Percentiles rank a stretch among this genome's conserved stretches.
Conservation (phyloP, 2,329 filamentous ascomycete species). For the Lecanicillium sp. region DNA sequence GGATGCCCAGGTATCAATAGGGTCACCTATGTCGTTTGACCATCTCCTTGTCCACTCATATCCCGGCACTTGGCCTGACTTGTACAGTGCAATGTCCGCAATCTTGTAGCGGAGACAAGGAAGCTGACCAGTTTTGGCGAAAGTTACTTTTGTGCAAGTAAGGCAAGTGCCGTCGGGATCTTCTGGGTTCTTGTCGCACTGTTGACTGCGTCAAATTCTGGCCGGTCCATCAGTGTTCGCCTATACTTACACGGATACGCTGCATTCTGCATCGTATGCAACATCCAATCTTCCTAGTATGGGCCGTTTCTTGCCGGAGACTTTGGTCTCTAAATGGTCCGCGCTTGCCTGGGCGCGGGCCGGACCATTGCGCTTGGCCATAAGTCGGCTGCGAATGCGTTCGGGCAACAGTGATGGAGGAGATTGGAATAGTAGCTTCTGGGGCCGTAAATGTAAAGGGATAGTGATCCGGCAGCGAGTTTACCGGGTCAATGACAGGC, state of each 20-base stretch:
- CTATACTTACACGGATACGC: conserved; percentile 48
- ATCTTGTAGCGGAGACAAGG: conserved; percentile 58
- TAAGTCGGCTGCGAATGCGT: not conserved
- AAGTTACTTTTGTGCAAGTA: conserved; percentile 47
- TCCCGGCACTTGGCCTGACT: conserved; percentile 52
- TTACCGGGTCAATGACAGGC: not conserved
- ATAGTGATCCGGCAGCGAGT: not conserved
- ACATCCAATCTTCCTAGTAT: conserved; percentile 51
- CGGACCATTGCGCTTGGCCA: not conserved
- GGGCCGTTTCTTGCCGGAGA: conserved; percentile 48
- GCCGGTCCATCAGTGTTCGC: not conserved
- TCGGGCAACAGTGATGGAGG: not conserved
- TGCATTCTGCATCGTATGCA: conserved; percentile 59
- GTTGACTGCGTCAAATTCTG: not conserved
- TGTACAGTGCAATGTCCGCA: conserved; percentile 51
- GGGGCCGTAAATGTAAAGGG: not conserved
- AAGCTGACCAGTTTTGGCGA: conserved; percentile 45
- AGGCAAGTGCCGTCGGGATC: conserved; percentile 44
- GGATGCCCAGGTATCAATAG: conserved; percentile 52
- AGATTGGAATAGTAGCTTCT: not conserved
- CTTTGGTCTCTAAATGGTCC: conserved; percentile 50
- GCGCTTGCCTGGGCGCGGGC: conserved; percentile 27
- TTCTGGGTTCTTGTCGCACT: conserved; percentile 48
- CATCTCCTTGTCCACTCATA: conserved; percentile 55
- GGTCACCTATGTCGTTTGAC: conserved; percentile 48